Percentiles rank a stretch among this genome's conserved stretches.
phyloP scores from a whole-genome alignment of 345 rosid genomes.

The Acer negundo region DNA sequence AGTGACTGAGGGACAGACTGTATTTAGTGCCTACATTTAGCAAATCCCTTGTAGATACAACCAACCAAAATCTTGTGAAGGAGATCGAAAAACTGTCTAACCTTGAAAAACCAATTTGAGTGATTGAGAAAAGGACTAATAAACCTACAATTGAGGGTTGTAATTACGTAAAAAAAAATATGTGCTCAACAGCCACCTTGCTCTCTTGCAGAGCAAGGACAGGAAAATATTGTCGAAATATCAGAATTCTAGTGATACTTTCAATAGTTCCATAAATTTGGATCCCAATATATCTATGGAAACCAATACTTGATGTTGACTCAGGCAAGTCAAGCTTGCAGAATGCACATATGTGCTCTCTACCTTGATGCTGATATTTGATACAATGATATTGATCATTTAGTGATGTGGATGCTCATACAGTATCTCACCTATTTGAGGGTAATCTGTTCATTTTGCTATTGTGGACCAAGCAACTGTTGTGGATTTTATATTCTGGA shows the following conservation, averaged over 20 bases:
- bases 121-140: not conserved
- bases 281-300: not conserved
- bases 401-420: not conserved
- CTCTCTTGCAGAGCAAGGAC: not conserved
- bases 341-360: not conserved
- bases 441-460: not conserved
- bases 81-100: not conserved
- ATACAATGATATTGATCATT: too few relatives aligned
- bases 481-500: not conserved
- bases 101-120: not conserved
- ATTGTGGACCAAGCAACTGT: not conserved
- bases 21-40: too few relatives aligned
- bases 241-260: not conserved
- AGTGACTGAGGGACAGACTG: too few relatives aligned
- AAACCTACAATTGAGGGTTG: not conserved
- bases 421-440: not conserved
- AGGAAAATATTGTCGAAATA: not conserved
- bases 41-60: not conserved
- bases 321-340: not conserved
- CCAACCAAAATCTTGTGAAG: not conserved
- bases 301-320: not conserved
- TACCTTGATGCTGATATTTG: not conserved
- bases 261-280: not conserved
- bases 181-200: not conserved
- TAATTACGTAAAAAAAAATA: too few relatives aligned